Conservation (phyloP, 2,329 filamentous ascomycete genomes). For the Aspergillus oerlinghausenensis region DNA sequence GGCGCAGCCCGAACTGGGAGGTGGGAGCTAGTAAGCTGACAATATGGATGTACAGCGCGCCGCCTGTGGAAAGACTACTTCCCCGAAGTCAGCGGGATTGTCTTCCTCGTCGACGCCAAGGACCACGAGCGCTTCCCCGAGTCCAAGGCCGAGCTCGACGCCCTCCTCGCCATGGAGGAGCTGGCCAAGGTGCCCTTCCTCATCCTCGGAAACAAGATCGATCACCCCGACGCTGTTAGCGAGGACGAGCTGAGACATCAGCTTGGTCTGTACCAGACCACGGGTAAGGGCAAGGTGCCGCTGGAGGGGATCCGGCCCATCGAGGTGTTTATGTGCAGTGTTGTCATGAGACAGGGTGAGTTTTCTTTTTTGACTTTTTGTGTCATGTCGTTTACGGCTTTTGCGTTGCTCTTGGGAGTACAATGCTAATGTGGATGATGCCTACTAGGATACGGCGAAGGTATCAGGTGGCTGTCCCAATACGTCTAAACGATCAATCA, state of each 20-base stretch:
- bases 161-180: slow-evolving; percentile 94
- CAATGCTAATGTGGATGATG: slow-evolving; percentile 5
- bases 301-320: slow-evolving; percentile 90
- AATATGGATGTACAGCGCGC: slow-evolving; percentile 53
- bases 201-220: slow-evolving; percentile 98
- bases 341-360: slow-evolving; percentile 91
- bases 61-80: slow-evolving; percentile 97
- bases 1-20: not conserved
- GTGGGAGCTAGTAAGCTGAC: not conserved
- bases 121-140: slow-evolving; percentile 92
- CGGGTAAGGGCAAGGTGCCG: slow-evolving; percentile 90
- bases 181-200: slow-evolving; percentile 93
- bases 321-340: slow-evolving; percentile 98
- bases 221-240: slow-evolving; percentile 90
- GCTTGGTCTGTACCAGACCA: slow-evolving; percentile 92
- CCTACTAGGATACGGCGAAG: slow-evolving; percentile 71
- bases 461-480: slow-evolving; percentile 86
- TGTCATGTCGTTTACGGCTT: not conserved
- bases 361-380: slow-evolving; percentile 12
- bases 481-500: slow-evolving; percentile 61
- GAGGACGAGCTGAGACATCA: slow-evolving; percentile 93
- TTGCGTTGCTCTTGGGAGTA: not conserved
- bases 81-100: slow-evolving; percentile 91
- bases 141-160: slow-evolving; percentile 95
- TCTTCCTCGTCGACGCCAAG: slow-evolving; percentile 97